A percentile compares a stretch with the other conserved stretches of the same genome.
Evolutionary conservation across 108 stramenopile species (phyloP).

Genomic region (Pelagomonas calceolata): DNA sequence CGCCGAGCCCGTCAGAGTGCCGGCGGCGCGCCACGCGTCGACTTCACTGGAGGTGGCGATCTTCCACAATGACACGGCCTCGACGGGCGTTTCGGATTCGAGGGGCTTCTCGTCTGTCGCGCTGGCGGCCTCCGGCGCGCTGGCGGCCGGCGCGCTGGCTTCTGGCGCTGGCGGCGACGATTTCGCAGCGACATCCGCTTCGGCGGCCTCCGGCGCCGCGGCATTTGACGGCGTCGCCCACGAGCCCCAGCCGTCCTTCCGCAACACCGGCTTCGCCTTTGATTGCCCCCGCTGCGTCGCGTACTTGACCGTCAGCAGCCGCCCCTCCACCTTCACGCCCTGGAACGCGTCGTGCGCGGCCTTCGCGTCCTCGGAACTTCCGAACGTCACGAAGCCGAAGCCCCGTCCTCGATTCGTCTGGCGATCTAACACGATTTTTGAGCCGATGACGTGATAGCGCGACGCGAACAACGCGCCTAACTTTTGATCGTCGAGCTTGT

Average conservation of each 20-base stretch:
- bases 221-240: neutral
- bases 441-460: neutral
- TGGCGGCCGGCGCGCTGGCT: too few relatives aligned
- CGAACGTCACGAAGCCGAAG: neutral
- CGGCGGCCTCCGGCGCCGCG: too few relatives aligned
- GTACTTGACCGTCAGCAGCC: neutral
- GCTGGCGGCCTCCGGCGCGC: too few relatives aligned
- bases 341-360: neutral
- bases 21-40: neutral
- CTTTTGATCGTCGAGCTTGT: neutral
- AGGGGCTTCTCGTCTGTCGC: too few relatives aligned
- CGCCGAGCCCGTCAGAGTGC: neutral
- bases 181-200: too few relatives aligned
- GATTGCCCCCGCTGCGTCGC: neutral
- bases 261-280: neutral
- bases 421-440: neutral
- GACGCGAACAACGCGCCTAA: neutral
- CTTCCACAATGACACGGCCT: too few relatives aligned
- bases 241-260: neutral
- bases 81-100: too few relatives aligned
- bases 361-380: neutral
- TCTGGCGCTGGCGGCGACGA: too few relatives aligned
- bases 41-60: too few relatives aligned
- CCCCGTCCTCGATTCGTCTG: neutral
- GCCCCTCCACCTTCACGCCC: neutral